A percentile compares a stretch with the other conserved stretches of the same genome.
Evolutionary conservation across 768 basidiomycete species (phyloP).

Genomic region (Butyriboletus loyo): DNA sequence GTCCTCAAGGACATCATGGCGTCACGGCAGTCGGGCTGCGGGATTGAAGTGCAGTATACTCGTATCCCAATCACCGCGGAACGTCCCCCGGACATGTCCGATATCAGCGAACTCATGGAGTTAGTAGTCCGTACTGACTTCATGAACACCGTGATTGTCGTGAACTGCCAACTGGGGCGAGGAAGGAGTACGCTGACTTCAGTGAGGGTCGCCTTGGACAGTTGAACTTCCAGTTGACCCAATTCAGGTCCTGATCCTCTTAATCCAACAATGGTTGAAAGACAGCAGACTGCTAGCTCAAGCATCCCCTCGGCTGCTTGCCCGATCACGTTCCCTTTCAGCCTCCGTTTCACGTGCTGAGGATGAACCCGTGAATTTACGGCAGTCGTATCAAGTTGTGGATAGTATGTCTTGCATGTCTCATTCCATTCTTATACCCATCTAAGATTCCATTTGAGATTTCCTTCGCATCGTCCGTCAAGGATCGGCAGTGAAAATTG

Average conservation of each 20-base stretch:
- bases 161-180: conserved; percentile 94
- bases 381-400: conserved; percentile 81
- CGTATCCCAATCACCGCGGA: conserved; percentile 95
- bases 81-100: conserved; percentile 69
- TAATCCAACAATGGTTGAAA: conserved; percentile 83
- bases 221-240: background rate
- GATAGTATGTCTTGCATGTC: conserved; percentile 62
- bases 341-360: conserved; percentile 29
- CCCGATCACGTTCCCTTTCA: conserved; percentile 46
- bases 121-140: conserved; percentile 69
- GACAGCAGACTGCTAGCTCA: conserved; percentile 30
- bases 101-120: conserved; percentile 74
- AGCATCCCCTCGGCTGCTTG: conserved; percentile 25
- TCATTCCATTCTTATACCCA: background rate
- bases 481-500: conserved; percentile 80
- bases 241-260: conserved; percentile 67
- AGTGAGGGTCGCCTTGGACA: conserved; percentile 38
- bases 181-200: conserved; percentile 92
- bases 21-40: conserved; percentile 40
- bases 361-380: conserved; percentile 31
- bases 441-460: conserved; percentile 41
- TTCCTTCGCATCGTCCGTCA: conserved; percentile 82
- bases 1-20: conserved; percentile 90
- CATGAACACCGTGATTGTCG: conserved; percentile 74
- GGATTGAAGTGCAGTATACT: conserved; percentile 69